Evolutionary conservation across 345 rosid genomes (phyloP).

Genomic region (Citrus unshiu): DNA sequence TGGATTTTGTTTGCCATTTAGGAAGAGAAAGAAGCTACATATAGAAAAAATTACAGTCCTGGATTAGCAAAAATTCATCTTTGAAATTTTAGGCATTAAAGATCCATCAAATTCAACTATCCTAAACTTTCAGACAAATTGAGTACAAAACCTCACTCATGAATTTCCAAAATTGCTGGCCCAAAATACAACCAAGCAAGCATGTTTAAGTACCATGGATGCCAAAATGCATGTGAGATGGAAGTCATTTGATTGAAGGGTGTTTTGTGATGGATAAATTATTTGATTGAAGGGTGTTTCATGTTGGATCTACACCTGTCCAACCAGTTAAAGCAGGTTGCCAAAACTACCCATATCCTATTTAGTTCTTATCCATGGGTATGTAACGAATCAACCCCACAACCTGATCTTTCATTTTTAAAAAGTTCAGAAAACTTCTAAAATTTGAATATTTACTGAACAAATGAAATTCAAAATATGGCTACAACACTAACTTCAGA

Average conservation of each 20-base stretch:
- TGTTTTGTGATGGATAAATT: background rate
- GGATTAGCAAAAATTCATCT: background rate
- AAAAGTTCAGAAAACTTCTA: background rate
- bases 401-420: background rate
- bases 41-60: background rate
- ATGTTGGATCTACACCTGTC: background rate
- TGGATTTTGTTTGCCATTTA: background rate
- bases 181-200: background rate
- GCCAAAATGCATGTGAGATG: background rate
- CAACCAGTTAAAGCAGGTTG: background rate
- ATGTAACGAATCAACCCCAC: background rate
- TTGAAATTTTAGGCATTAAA: background rate
- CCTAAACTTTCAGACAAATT: background rate
- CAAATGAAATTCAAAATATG: background rate
- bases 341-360: conserved; percentile 4
- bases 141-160: background rate
- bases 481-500: background rate
- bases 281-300: no score
- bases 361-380: background rate
- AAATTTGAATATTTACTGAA: background rate
- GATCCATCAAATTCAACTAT: background rate
- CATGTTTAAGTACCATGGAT: background rate
- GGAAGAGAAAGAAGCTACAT: background rate
- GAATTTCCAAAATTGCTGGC: background rate
- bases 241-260: background rate